A percentile compares a stretch with the other conserved stretches of the same genome.
Evolutionary conservation across 768 basidiomycete genomes (phyloP).

Genomic region (Termitomyces eurrhizus): DNA sequence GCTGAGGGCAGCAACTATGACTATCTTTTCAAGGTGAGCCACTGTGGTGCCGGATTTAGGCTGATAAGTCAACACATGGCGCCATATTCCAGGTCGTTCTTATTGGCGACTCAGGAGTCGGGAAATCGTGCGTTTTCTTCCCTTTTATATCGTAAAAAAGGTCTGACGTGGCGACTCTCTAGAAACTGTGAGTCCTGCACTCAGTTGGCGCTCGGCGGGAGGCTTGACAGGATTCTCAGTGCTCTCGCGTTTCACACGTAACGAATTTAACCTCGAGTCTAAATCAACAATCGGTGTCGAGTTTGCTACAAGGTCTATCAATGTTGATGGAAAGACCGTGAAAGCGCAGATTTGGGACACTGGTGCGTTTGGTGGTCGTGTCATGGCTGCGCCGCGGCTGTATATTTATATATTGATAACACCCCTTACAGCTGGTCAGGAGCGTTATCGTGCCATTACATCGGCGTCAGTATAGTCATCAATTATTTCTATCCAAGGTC

Average conservation of each 20-base stretch:
- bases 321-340: constrained; percentile 93
- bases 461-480: constrained; percentile 68
- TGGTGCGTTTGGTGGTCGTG: constrained; percentile 45
- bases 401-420: background rate
- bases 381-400: background rate
- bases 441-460: constrained; percentile 96
- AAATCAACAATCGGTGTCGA: constrained; percentile 99
- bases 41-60: background rate
- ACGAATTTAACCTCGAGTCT: constrained; percentile 98
- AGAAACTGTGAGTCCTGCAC: constrained; percentile 57
- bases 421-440: constrained; percentile 76
- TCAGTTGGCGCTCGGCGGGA: constrained; percentile 4
- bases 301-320: constrained; percentile 94
- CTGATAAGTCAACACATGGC: constrained; percentile 7
- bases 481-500: constrained; percentile 3
- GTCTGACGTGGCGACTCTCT: constrained; percentile 10
- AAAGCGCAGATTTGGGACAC: constrained; percentile 99
- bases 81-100: constrained; percentile 74
- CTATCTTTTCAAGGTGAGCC: constrained; percentile 92
- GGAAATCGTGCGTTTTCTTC: constrained; percentile 86
- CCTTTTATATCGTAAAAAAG: constrained; percentile 3
- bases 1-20: constrained; percentile 95
- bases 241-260: constrained; percentile 98
- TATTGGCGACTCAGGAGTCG: constrained; percentile 98
- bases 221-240: constrained; percentile 45